These are phyloP conservation scores for Pseudogymnoascus sp. DNA, from an alignment of 2,329 filamentous ascomycete genomes.

Conservation along the genomic window DNA sequence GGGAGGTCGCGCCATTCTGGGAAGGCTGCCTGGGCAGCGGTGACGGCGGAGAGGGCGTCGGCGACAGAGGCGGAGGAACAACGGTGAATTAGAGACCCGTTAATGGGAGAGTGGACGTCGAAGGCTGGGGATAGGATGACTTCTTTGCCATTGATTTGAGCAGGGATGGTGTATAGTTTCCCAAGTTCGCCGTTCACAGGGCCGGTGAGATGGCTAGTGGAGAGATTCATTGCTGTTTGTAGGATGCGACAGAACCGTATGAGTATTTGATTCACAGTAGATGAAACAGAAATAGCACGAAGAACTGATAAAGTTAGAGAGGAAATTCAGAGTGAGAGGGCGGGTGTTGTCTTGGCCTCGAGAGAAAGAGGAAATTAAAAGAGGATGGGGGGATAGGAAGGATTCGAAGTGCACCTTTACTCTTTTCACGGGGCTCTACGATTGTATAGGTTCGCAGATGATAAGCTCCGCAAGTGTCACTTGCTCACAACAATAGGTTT, in stretches of 20 bases:
- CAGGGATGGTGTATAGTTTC: conserved; percentile 28
- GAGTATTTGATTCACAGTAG: background rate
- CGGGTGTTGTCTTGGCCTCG: background rate
- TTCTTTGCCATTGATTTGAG: conserved; percentile 40
- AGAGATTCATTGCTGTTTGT: background rate
- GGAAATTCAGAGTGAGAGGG: background rate
- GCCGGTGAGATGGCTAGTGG: background rate
- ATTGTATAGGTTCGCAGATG: background rate
- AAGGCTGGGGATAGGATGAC: conserved; percentile 42
- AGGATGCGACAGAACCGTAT: background rate
- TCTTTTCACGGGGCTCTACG: background rate
- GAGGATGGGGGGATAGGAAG: background rate
- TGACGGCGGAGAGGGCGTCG: conserved; percentile 46
- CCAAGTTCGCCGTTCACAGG: background rate
- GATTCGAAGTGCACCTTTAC: background rate
- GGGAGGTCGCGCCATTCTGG: conserved; percentile 59
- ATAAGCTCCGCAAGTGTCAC: background rate
- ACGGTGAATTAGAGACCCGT: conserved; percentile 45
- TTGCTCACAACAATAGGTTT: background rate
- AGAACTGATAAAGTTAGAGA: background rate
- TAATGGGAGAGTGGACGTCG: conserved; percentile 46
- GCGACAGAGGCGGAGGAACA: conserved; percentile 50
- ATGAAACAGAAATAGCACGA: background rate
- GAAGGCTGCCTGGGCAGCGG: conserved; percentile 57
- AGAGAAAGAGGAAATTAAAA: background rate